phyloP scores from a whole-genome alignment of 345 rosid genomes.

The Salix brachista region DNA sequence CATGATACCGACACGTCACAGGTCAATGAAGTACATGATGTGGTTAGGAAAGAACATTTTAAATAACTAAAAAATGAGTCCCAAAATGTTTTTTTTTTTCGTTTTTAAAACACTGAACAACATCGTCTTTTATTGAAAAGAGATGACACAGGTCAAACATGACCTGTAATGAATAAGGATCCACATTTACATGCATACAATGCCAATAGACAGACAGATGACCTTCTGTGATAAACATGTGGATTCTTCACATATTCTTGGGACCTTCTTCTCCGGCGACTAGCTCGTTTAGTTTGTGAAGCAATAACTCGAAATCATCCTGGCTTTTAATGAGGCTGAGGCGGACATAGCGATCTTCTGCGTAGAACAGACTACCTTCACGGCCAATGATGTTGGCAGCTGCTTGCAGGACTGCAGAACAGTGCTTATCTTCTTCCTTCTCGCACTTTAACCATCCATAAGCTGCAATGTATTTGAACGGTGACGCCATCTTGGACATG shows the following conservation, averaged over 20 bases:
- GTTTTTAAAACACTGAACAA: no score
- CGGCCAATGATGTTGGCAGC: conserved; percentile 47
- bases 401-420: conserved; percentile 39
- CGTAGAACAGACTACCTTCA: conserved; percentile 32
- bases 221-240: neutral
- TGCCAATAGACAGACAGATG: neutral
- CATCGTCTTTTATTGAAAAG: no score
- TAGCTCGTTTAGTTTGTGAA: conserved; percentile 28
- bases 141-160: neutral
- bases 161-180: conserved; percentile 1
- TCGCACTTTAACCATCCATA: conserved; percentile 73
- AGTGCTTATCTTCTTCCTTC: conserved; percentile 22
- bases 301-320: conserved; percentile 54
- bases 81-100: no score
- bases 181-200: neutral
- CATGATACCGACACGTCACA: no score
- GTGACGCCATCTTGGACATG: neutral
- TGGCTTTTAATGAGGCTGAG: conserved; percentile 51
- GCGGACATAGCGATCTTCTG: conserved; percentile 36
- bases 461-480: conserved; percentile 31
- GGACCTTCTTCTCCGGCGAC: conserved; percentile 25
- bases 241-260: conserved; percentile 11
- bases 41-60: no score
- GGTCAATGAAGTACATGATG: no score
- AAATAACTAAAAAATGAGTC: no score